Evolutionary conservation across 2,329 filamentous ascomycete genomes (phyloP).

Genomic region (Talaromyces verruculosus): DNA sequence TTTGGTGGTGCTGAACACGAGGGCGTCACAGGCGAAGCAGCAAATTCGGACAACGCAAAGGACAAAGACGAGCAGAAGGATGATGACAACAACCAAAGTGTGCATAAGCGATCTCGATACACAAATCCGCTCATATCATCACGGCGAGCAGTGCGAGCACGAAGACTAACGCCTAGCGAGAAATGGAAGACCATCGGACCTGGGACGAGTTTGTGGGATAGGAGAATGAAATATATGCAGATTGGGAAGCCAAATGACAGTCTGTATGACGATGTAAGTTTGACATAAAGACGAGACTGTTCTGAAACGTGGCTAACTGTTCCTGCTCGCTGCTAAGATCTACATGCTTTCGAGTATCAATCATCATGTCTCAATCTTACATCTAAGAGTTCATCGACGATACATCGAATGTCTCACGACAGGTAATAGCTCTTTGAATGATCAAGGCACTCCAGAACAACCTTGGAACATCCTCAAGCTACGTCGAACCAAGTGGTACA

Average conservation of each 20-base stretch:
- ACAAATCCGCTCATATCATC: constrained; percentile 36
- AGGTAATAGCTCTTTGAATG: constrained; percentile 38
- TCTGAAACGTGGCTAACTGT: constrained; percentile 33
- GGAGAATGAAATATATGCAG: constrained; percentile 55
- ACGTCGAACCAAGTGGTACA: constrained; percentile 59
- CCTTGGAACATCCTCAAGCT: constrained; percentile 56
- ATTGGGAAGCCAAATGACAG: constrained; percentile 54
- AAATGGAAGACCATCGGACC: constrained; percentile 56
- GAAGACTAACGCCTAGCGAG: constrained; percentile 49
- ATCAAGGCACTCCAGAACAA: constrained; percentile 30
- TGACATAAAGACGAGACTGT: not conserved
- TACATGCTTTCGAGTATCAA: constrained; percentile 63
- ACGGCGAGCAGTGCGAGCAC: constrained; percentile 36
- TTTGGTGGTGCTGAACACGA: constrained; percentile 54
- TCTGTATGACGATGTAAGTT: constrained; percentile 56
- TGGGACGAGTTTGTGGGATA: constrained; percentile 56
- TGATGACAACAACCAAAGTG: constrained; percentile 25
- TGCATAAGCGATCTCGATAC: constrained; percentile 42
- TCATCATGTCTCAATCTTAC: constrained; percentile 61
- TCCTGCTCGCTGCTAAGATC: constrained; percentile 44
- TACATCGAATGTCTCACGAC: constrained; percentile 57
- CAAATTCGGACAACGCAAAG: constrained; percentile 5
- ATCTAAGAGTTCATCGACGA: constrained; percentile 56
- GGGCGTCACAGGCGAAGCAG: constrained; percentile 37
- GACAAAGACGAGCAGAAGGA: constrained; percentile 31